A percentile compares a stretch with the other conserved stretches of the same genome.
These are phyloP conservation scores for Neophaeococcomyces mojaviensis DNA, from an alignment of 2,329 filamentous ascomycete genomes.

Conservation along the genomic window DNA sequence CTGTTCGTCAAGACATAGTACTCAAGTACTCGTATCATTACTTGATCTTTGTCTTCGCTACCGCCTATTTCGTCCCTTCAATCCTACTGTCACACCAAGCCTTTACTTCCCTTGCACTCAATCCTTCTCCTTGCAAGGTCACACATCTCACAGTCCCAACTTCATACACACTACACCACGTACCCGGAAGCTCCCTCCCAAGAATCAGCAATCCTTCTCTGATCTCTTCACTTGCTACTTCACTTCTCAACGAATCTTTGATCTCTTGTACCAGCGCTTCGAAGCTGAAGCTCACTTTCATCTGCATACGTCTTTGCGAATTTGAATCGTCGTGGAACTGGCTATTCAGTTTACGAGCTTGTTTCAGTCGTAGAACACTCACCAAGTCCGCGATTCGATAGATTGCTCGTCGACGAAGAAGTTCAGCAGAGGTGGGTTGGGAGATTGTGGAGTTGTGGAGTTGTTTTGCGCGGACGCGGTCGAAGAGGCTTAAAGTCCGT, in stretches of 20 bases:
- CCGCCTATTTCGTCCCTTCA: neutral
- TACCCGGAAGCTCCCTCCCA: constrained; percentile 39
- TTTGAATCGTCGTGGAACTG: constrained; percentile 14
- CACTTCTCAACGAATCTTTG: constrained; percentile 53
- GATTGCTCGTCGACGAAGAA: constrained; percentile 57
- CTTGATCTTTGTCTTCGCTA: too few species aligned
- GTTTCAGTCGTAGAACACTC: constrained; percentile 59
- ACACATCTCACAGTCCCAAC: constrained; percentile 18
- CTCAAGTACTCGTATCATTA: too few species aligned
- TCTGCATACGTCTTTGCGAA: constrained; percentile 35
- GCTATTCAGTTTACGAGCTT: constrained; percentile 29
- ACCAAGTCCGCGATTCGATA: constrained; percentile 62
- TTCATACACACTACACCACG: constrained; percentile 42
- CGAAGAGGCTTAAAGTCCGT: constrained; percentile 51
- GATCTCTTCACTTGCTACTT: constrained; percentile 43
- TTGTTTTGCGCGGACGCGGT: constrained; percentile 68
- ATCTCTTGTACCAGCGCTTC: constrained; percentile 56
- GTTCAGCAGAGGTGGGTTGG: constrained; percentile 45
- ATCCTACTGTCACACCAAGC: constrained; percentile 7
- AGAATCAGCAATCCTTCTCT: constrained; percentile 42
- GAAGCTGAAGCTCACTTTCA: constrained; percentile 59
- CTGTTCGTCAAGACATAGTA: too few species aligned
- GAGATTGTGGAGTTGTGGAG: constrained; percentile 39
- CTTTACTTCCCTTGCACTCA: constrained; percentile 18
- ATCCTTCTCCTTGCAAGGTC: constrained; percentile 17